Conservation (phyloP, 2,329 filamentous ascomycete species). For the Claviceps lovelessii region DNA sequence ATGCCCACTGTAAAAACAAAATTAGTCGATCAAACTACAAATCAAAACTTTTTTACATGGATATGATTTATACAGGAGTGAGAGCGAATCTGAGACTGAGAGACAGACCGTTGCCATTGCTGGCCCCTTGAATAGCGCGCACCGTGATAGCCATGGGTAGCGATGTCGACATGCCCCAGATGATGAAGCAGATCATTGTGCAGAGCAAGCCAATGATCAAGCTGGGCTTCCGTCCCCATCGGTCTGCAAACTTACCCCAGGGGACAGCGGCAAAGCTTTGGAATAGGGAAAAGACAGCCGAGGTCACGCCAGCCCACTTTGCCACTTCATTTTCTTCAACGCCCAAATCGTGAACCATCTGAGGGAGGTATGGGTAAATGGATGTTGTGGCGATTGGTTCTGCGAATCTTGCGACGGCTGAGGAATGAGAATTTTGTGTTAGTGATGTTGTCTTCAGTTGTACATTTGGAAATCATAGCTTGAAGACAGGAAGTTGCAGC, state of each 20-base stretch:
- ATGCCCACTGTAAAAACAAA: constrained; percentile 51
- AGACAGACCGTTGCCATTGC: constrained; percentile 64
- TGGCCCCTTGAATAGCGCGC: constrained; percentile 63
- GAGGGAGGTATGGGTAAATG: constrained; percentile 56
- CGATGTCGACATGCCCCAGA: constrained; percentile 73
- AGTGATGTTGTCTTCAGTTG: not conserved
- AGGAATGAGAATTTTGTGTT: not conserved
- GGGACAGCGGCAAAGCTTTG: constrained; percentile 59
- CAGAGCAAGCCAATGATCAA: constrained; percentile 60
- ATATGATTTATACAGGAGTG: not conserved
- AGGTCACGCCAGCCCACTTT: constrained; percentile 65
- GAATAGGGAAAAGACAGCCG: constrained; percentile 55
- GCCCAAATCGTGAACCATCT: constrained; percentile 73
- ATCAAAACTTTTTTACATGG: not conserved
- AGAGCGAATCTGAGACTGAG: not conserved
- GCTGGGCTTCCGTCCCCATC: constrained; percentile 65
- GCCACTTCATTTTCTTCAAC: constrained; percentile 58
- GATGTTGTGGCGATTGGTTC: constrained; percentile 62
- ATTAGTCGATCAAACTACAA: not conserved
- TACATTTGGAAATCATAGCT: not conserved
- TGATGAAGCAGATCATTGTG: constrained; percentile 67
- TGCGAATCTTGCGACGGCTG: constrained; percentile 65
- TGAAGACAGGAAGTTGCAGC: not conserved
- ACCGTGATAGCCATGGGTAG: constrained; percentile 67
- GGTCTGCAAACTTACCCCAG: constrained; percentile 67